These are phyloP conservation scores for Penicillium subrubescens DNA, from an alignment of 495 filamentous ascomycete species.

Conservation along the genomic window DNA sequence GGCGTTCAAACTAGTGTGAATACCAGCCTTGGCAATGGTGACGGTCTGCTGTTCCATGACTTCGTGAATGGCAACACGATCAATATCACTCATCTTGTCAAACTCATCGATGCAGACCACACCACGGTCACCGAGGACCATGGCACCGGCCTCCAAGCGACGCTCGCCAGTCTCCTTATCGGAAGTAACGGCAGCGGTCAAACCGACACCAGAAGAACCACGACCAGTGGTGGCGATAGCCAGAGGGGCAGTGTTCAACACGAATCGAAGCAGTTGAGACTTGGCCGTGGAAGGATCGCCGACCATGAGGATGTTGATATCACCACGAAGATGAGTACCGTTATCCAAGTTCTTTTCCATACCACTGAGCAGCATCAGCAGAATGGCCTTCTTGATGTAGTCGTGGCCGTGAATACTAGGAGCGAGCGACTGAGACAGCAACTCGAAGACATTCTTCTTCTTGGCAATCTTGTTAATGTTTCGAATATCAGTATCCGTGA, in stretches of 20 bases:
- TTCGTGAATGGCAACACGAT: conserved; percentile 99
- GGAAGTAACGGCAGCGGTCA: conserved; percentile 92
- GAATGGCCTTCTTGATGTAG: conserved; percentile 96
- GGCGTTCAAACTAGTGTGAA: conserved; percentile 96
- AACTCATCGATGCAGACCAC: conserved; percentile 99
- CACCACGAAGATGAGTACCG: conserved; percentile 94
- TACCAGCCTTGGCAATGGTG: conserved; percentile 97
- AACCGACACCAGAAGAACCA: conserved; percentile 96
- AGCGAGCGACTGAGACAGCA: conserved; percentile 94
- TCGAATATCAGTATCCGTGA: conserved; percentile 97
- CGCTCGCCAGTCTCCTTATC: conserved; percentile 98
- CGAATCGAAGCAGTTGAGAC: conserved; percentile 95
- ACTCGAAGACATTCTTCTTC: conserved; percentile 90
- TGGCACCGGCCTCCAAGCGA: conserved; percentile 93
- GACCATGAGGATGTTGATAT: conserved; percentile 99
- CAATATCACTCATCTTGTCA: conserved; percentile 99
- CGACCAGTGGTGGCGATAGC: conserved; percentile 98
- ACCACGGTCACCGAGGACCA: conserved; percentile 96
- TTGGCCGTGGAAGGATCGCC: conserved; percentile 99
- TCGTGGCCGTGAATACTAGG: conserved; percentile 97
- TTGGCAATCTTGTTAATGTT: conserved; percentile 98
- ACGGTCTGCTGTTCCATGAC: conserved; percentile 99
- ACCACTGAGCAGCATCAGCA: conserved; percentile 95
- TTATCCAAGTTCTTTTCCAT: conserved; percentile 99
- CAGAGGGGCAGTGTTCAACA: conserved; percentile 94